Evolutionary conservation across 768 basidiomycete genomes (phyloP).

Genomic region (Stropharia rugosoannulata): DNA sequence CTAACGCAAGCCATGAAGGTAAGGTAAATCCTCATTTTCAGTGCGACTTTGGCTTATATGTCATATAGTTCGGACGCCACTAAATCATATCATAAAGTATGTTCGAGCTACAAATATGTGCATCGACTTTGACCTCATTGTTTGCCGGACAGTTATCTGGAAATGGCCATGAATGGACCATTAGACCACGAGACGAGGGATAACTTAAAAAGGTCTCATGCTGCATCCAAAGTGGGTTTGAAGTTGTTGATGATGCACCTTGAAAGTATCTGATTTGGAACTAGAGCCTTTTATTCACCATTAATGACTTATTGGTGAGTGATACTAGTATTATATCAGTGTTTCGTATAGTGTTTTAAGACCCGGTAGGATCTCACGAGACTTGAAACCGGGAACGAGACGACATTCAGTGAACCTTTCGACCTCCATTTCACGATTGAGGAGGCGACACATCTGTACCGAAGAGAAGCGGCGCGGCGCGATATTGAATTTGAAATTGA

Average conservation of each 20-base stretch:
- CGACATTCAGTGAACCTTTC: constrained; percentile 76
- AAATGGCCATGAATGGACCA: constrained; percentile 76
- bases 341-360: background rate
- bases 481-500: constrained; percentile 60
- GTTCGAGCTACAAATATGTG: constrained; percentile 11
- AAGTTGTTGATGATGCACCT: constrained; percentile 13
- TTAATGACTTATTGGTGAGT: constrained; percentile 72
- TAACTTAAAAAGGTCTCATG: constrained; percentile 69
- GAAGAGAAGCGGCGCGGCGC: constrained; percentile 63
- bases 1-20: constrained; percentile 86
- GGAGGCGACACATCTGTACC: constrained; percentile 63
- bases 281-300: constrained; percentile 74
- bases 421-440: constrained; percentile 58
- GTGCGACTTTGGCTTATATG: background rate
- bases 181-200: constrained; percentile 73
- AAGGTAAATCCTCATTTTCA: constrained; percentile 4
- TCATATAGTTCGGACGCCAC: constrained; percentile 61
- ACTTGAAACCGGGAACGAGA: constrained; percentile 72
- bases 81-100: constrained; percentile 84
- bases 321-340: background rate
- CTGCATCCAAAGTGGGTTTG: constrained; percentile 61
- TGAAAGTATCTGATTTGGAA: background rate
- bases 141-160: constrained; percentile 54
- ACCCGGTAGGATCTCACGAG: constrained; percentile 63
- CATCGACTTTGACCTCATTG: background rate